Conservation (phyloP, 2,329 filamentous ascomycete species). For the Colletotrichum orbiculare region DNA sequence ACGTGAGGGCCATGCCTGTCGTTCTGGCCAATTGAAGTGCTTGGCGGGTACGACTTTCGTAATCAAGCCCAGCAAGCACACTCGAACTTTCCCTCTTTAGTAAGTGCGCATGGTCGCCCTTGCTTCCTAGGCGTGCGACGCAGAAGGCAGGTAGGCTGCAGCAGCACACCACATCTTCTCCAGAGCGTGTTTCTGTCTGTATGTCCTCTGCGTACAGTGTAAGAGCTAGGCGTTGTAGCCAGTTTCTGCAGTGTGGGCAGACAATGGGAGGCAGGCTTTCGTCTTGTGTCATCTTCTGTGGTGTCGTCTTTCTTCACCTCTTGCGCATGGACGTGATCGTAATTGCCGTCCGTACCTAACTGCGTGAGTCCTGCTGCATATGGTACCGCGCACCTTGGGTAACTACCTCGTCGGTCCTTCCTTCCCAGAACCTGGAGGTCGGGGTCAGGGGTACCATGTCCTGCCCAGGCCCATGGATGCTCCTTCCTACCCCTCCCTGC, state of each 20-base stretch:
- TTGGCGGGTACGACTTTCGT: conserved; percentile 31
- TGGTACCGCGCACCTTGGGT: too few relatives aligned
- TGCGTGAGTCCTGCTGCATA: too few relatives aligned
- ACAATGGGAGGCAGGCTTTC: too few relatives aligned
- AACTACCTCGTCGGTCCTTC: not conserved
- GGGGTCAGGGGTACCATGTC: conserved; percentile 20
- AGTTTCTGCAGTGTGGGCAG: too few relatives aligned
- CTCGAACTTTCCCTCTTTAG: conserved; percentile 30
- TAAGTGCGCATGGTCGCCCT: conserved; percentile 1
- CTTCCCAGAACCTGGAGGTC: conserved; percentile 25
- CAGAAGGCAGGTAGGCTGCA: conserved; percentile 8
- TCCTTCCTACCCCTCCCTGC: not conserved
- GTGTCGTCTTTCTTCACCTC: too few relatives aligned
- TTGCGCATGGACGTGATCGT: too few relatives aligned
- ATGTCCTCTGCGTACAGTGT: not conserved
- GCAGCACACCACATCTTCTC: too few relatives aligned
- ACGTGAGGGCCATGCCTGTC: conserved; percentile 27
- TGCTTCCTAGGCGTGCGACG: conserved; percentile 27
- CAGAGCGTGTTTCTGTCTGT: too few relatives aligned
- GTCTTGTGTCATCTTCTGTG: too few relatives aligned
- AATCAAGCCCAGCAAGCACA: conserved; percentile 20
- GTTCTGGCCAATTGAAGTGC: conserved; percentile 13
- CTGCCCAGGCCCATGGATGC: not conserved
- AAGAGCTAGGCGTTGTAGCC: too few relatives aligned
- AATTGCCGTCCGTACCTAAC: too few relatives aligned